Base-by-base conservation (phyloP, 2,329 filamentous ascomycete species). In the Emergomyces orientalis region DNA sequence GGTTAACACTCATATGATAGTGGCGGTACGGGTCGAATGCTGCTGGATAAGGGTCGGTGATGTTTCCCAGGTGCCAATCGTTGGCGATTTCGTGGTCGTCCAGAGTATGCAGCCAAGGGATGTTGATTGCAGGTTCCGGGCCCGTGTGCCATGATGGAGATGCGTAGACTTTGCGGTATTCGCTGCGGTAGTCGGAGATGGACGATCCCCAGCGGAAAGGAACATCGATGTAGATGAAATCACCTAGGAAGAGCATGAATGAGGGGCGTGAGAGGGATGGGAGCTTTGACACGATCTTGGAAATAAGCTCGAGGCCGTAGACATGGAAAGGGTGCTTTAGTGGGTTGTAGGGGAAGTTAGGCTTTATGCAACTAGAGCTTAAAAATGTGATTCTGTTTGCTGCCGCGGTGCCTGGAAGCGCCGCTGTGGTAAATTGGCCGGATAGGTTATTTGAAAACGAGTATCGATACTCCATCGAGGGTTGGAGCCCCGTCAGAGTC, bases 71-170 rank as follows among this genome's bases (percentile, higher is more conserved):
- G 37, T 75, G 74, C 91, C 92, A 97, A 76, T 97, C 94, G 69
- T 99, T 97, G 5, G 84, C 84, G 65, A 99, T 97, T 73, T 99
- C 94, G 71, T 99, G 94, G 73, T 99, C 94, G 71, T 99, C 94
- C 7, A 97, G 84, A 1, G 96, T 92, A 71, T 99, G 94, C 54
- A 97, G 90, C 94, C 94, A 99, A 69, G 92, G 95, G n/a, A 97
- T 79, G 59, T 74, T 69, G 30, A 75, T 72, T 30, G 74, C 71
- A 62, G 91, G 87, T 13, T 89, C 86, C 0, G 85, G 79, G 0
- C 84, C 64, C 25, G 67, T 63, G 17, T 66, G 80, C 94, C 94
- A 99, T 67, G 96, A 93, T 0, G 93, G 93, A 2, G 92, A 96
- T 0, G 90, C 88, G 71, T 99, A 99, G n/a, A 97, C 87, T 69